Percentiles rank a stretch among this genome's conserved stretches.
Conservation (phyloP, 2,329 filamentous ascomycete genomes). For the Phyllosticta citrichinensis region DNA sequence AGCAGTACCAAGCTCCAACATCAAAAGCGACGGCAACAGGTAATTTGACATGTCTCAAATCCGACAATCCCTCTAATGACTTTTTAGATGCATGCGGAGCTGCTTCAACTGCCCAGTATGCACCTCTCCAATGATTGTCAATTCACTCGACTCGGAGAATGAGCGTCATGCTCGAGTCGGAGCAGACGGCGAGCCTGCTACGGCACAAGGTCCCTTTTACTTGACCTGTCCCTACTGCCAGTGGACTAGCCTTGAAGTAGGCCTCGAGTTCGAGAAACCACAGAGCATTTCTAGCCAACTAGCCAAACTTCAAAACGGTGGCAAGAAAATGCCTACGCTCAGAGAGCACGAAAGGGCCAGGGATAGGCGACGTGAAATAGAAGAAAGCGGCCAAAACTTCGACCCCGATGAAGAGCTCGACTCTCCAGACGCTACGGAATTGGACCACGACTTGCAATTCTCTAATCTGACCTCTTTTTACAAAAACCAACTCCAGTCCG, state of each 20-base stretch:
- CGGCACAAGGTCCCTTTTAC: constrained; percentile 54
- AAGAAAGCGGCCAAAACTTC: constrained; percentile 15
- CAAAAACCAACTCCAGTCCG: constrained; percentile 57
- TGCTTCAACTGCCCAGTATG: constrained; percentile 95
- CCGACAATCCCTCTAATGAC: background rate
- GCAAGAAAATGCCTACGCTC: constrained; percentile 28
- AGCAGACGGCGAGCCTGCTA: constrained; percentile 2
- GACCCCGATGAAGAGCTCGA: constrained; percentile 12
- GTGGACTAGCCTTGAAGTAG: constrained; percentile 85
- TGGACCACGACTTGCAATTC: constrained; percentile 60
- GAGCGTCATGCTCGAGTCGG: constrained; percentile 1
- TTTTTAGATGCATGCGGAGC: constrained; percentile 70
- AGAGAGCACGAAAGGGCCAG: constrained; percentile 32
- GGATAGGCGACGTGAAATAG: constrained; percentile 24
- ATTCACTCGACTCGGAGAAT: constrained; percentile 40
- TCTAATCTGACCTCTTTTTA: constrained; percentile 70
- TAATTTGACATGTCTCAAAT: constrained; percentile 25
- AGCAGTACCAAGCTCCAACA: constrained; percentile 74
- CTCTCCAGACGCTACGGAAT: constrained; percentile 11
- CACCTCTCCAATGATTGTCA: constrained; percentile 67
- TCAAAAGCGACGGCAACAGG: constrained; percentile 90
- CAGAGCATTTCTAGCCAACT: constrained; percentile 79
- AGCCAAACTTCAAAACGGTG: constrained; percentile 51
- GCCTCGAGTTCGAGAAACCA: constrained; percentile 79
- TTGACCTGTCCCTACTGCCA: constrained; percentile 84